Conservation (phyloP, 768 basidiomycete species). For the Termitomyces sp. region DNA sequence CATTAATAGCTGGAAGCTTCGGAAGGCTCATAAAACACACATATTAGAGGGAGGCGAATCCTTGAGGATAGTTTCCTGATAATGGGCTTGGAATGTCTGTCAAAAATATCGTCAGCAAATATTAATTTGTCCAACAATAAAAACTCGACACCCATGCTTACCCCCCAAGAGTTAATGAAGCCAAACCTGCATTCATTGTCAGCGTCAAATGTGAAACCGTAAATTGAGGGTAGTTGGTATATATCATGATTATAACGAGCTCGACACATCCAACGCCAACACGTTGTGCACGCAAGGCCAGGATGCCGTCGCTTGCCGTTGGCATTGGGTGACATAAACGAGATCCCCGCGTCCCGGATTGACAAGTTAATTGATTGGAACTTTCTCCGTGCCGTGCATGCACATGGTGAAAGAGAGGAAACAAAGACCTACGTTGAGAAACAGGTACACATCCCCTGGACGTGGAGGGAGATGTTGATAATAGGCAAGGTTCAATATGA, state of each 20-base stretch:
- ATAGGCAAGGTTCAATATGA: neutral
- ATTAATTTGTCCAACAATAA: neutral
- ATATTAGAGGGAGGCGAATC: constrained; percentile 3
- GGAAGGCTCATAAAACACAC: neutral
- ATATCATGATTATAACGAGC: too few species aligned
- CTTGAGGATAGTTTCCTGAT: constrained; percentile 1
- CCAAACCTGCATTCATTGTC: constrained; percentile 45
- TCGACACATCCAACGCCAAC: too few species aligned
- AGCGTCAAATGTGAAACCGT: neutral
- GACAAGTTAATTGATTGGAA: too few species aligned
- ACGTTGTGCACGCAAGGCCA: too few species aligned
- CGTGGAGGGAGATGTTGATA: neutral
- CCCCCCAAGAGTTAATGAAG: constrained; percentile 74
- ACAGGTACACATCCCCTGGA: constrained; percentile 44
- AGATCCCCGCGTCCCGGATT: too few species aligned
- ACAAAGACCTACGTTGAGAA: constrained; percentile 40
- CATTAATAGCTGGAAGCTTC: neutral
- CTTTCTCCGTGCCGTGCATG: too few species aligned
- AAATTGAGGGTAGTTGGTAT: neutral
- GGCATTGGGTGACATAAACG: too few species aligned
- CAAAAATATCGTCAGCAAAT: neutral
- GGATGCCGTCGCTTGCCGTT: too few species aligned
- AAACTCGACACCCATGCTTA: constrained; percentile 26
- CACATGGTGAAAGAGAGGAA: neutral
- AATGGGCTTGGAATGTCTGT: constrained; percentile 10